A percentile compares a stretch with the other conserved stretches of the same genome.
Conservation (phyloP, 2,329 filamentous ascomycete species). For the Cadophora luteo-olivacea region DNA sequence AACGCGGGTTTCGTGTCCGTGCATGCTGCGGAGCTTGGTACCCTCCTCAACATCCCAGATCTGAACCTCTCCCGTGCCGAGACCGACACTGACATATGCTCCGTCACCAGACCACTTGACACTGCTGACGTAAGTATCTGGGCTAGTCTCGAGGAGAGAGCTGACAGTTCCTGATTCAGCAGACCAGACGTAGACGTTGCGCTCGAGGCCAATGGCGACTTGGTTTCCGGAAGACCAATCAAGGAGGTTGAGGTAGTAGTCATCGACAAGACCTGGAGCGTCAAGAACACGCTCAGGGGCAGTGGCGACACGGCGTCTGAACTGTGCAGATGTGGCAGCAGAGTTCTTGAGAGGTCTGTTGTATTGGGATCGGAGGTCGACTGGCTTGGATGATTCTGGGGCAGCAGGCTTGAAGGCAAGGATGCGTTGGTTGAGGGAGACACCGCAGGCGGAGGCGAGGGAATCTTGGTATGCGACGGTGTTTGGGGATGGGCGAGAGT, state of each 20-base stretch:
- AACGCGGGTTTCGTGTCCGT: slow-evolving; percentile 94
- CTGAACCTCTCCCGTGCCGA: slow-evolving; percentile 95
- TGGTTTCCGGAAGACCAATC: slow-evolving; percentile 99
- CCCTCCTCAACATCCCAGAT: slow-evolving; percentile 99
- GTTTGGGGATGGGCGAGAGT: slow-evolving; percentile 83
- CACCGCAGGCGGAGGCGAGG: slow-evolving; percentile 87
- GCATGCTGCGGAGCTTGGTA: slow-evolving; percentile 97
- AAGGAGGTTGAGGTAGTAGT: slow-evolving; percentile 98
- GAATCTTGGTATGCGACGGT: slow-evolving; percentile 91
- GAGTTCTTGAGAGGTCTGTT: slow-evolving; percentile 90
- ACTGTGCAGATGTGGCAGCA: slow-evolving; percentile 78
- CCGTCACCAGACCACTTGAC: slow-evolving; percentile 99
- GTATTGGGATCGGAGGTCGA: slow-evolving; percentile 96
- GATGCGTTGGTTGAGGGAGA: slow-evolving; percentile 92
- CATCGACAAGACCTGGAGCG: slow-evolving; percentile 92
- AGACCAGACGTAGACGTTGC: slow-evolving; percentile 98
- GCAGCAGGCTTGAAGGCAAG: slow-evolving; percentile 97
- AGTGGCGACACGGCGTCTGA: slow-evolving; percentile 89
- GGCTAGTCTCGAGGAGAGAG: slow-evolving; percentile 84
- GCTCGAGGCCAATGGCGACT: slow-evolving; percentile 95
- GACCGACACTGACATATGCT: slow-evolving; percentile 92
- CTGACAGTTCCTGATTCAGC: slow-evolving; percentile 90
- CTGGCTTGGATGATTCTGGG: slow-evolving; percentile 98
- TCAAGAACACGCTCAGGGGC: slow-evolving; percentile 96
- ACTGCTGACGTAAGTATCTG: slow-evolving; percentile 95